Percentiles rank a stretch among this genome's conserved stretches.
phyloP scores from a whole-genome alignment of 2,329 filamentous ascomycete genomes.

The Elsinoe fawcettii region DNA sequence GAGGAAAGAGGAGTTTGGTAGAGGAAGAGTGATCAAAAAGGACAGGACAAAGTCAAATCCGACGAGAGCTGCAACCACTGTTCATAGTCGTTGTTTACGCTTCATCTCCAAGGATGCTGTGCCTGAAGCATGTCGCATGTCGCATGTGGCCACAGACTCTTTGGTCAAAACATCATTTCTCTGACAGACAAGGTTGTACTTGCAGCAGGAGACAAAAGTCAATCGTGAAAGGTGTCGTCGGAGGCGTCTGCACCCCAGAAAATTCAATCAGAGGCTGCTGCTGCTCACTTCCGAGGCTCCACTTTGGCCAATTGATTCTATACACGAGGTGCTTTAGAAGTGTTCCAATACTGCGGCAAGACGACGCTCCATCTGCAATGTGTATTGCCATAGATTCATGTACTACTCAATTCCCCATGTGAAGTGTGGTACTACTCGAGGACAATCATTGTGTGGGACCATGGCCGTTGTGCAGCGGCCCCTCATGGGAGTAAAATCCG shows the following conservation, averaged over 20 bases:
- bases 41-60: not conserved
- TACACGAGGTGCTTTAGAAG: not conserved
- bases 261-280: not conserved
- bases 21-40: not conserved
- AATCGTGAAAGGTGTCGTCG: not conserved
- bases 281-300: not conserved
- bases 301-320: not conserved
- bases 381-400: too few relatives aligned
- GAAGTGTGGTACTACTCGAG: too few relatives aligned
- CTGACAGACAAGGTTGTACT: not conserved
- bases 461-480: too few relatives aligned
- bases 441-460: too few relatives aligned
- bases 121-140: too few relatives aligned
- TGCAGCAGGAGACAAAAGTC: too few relatives aligned
- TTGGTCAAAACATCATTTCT: not conserved
- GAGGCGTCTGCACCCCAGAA: conserved; percentile 6
- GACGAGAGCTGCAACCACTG: not conserved
- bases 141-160: not conserved
- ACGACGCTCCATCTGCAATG: too few relatives aligned
- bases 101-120: too few relatives aligned
- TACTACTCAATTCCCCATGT: too few relatives aligned
- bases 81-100: not conserved
- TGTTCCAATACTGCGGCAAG: too few relatives aligned
- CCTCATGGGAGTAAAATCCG: too few relatives aligned
- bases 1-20: not conserved